Base-by-base conservation (phyloP, 441 rosid species). In the Biscutella laevigata region DNA sequence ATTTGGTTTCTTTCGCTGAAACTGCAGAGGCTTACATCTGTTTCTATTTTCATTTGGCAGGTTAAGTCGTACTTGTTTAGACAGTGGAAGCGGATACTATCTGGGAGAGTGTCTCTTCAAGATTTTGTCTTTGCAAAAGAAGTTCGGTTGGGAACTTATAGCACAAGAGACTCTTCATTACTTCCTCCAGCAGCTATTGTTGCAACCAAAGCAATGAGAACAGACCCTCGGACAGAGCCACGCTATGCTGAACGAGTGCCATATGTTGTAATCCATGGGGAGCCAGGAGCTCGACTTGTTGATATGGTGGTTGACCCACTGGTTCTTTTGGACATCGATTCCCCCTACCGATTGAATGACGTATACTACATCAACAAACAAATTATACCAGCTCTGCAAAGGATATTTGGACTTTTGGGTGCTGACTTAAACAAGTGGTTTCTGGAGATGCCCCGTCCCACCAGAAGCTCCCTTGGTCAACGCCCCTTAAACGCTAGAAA, bases 261-360 rank as follows among this genome's bases (percentile, higher is more conserved):
- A 53, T 88, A 88, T 57, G 81, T 86, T 49, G 97, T 92, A 43
- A 78, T 88, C 69, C 95, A 92, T 57, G 95, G 97, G 15, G 90
- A 84, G 74, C 99, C 92, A 24, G 97, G 99, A 6, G 91, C 94
- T 51, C 80, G 94, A 20, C 77, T 88, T 30, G 86, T 82, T 74
- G 99, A 92, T 61, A 82, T 92, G 95, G 99, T 92, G 49, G 85
- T 88, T 43, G 95, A 92, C 77, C 97, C 97, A 17, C 49, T 82
- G 75, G 86, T 81, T 25, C 84, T 92, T 60, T 69, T 92, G 77
- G 88, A 80, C 33, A 58, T 84, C 1, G 76, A 82, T 63, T 82
- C 97, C 17, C 89, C 90, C 8, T 82, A 75, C 66, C 75, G 97
- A 53, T 69, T 92, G 63, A 92, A 92, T 70, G 95, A 84, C 67